phyloP scores from a whole-genome alignment of 2,329 filamentous ascomycete genomes.

The Phaeosphaeria sp. region DNA sequence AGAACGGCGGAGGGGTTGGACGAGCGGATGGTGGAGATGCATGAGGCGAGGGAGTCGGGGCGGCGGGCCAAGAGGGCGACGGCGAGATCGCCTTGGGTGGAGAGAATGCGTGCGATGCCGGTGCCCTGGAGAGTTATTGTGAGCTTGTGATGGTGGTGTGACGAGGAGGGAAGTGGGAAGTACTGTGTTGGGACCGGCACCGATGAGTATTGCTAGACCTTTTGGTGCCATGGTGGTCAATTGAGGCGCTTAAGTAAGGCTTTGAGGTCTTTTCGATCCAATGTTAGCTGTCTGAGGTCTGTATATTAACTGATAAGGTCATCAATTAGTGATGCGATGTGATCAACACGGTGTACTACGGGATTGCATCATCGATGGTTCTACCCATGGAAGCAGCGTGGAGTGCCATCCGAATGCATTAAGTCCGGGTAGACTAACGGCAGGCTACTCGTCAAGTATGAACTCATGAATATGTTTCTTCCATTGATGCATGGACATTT shows the following conservation, averaged over 20 bases:
- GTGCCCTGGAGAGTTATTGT: constrained; percentile 50
- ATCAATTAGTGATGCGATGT: neutral
- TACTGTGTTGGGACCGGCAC: constrained; percentile 43
- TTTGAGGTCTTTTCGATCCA: too few relatives aligned
- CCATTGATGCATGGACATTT: too few relatives aligned
- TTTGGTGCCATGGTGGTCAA: constrained; percentile 32
- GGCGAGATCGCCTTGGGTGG: constrained; percentile 61
- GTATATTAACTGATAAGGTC: neutral
- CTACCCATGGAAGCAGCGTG: neutral
- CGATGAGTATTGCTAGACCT: constrained; percentile 42
- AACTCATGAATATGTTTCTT: too few relatives aligned
- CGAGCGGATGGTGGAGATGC: constrained; percentile 51
- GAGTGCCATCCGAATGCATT: neutral
- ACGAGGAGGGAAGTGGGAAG: neutral
- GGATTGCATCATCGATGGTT: constrained; percentile 1
- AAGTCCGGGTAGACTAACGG: neutral
- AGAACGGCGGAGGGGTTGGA: constrained; percentile 54
- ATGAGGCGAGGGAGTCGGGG: constrained; percentile 52
- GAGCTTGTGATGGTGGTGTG: neutral
- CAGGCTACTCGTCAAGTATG: too few relatives aligned
- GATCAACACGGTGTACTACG: constrained; percentile 1
- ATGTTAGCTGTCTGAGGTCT: neutral
- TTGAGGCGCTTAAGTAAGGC: neutral
- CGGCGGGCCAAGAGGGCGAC: constrained; percentile 62
- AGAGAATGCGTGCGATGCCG: constrained; percentile 63